Percentiles rank a stretch among this genome's conserved stretches.
phyloP scores from a whole-genome alignment of 169 alveolate genomes.

The Plasmodium coatneyi region DNA sequence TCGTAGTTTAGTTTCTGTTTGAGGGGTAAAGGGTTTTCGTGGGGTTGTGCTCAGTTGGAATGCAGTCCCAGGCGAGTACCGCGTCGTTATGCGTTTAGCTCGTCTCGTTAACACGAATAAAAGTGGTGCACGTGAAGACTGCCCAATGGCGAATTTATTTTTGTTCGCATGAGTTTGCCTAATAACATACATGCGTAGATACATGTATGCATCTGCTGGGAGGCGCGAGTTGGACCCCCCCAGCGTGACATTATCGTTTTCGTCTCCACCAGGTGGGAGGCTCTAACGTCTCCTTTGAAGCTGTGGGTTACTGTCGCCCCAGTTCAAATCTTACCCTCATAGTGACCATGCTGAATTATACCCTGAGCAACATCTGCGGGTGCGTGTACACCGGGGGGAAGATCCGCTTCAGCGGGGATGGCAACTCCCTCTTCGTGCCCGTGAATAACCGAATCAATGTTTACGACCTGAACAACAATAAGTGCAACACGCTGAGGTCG shows the following conservation, averaged over 20 bases:
- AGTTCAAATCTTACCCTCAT: background rate
- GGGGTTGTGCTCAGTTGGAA: background rate
- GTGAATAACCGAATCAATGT: slow-evolving; percentile 88
- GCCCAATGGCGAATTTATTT: background rate
- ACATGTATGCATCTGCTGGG: background rate
- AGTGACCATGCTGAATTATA: slow-evolving; percentile 23
- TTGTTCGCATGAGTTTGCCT: background rate
- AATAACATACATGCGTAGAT: background rate
- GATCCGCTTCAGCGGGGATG: slow-evolving; percentile 58
- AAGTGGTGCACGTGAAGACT: background rate
- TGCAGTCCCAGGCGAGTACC: background rate
- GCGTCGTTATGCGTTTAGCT: background rate
- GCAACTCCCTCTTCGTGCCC: slow-evolving; percentile 84
- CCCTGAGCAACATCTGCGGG: slow-evolving; percentile 57
- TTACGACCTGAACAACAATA: slow-evolving; percentile 83
- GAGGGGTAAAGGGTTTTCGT: background rate
- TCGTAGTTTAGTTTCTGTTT: background rate
- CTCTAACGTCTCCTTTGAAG: background rate
- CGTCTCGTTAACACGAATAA: background rate
- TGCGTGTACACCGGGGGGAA: slow-evolving; percentile 63
- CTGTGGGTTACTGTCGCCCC: background rate
- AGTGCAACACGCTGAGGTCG: slow-evolving; percentile 82
- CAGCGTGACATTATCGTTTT: background rate
- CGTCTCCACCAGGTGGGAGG: background rate
- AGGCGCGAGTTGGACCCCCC: background rate